Percentiles rank a stretch among this genome's conserved stretches.
Evolutionary conservation across 805 yeast species (phyloP).

Genomic region (Candida xiaguanensis): DNA sequence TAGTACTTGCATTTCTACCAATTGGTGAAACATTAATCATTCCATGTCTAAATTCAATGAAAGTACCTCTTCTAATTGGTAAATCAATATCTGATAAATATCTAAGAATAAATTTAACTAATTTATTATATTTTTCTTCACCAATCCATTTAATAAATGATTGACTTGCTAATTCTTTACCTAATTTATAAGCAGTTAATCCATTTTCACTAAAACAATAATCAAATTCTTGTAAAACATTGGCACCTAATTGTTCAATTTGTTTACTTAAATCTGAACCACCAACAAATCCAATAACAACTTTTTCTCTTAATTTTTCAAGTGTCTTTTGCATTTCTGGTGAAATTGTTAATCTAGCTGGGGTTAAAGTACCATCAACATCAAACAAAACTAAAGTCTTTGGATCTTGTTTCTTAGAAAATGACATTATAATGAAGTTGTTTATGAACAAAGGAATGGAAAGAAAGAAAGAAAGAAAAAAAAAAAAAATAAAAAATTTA

Average conservation of each 20-base stretch:
- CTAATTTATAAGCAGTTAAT: slow-evolving; percentile 91
- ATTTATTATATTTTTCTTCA: slow-evolving; percentile 86
- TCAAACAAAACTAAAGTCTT: slow-evolving; percentile 90
- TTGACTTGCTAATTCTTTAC: slow-evolving; percentile 85
- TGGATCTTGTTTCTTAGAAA: slow-evolving; percentile 74
- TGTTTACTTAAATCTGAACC: slow-evolving; percentile 95
- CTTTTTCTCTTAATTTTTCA: slow-evolving; percentile 79
- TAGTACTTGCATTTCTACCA: slow-evolving; percentile 95
- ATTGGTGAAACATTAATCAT: slow-evolving; percentile 98
- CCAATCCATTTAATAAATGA: slow-evolving; percentile 96
- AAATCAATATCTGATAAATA: slow-evolving; percentile 83
- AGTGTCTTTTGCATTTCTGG: slow-evolving; percentile 75
- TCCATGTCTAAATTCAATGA: slow-evolving; percentile 98
- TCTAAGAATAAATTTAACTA: slow-evolving; percentile 78
- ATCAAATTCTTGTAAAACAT: slow-evolving; percentile 77
- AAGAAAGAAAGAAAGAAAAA: not conserved
- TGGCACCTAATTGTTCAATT: slow-evolving; percentile 89
- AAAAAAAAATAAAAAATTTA: not conserved
- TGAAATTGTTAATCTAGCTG: slow-evolving; percentile 81
- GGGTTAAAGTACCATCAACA: slow-evolving; percentile 97
- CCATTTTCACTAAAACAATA: slow-evolving; percentile 98
- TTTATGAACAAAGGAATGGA: slow-evolving; percentile 1
- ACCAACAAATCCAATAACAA: slow-evolving; percentile 95
- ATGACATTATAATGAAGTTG: slow-evolving; percentile 42
- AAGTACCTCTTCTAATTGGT: slow-evolving; percentile 98